Conservation (phyloP, 371 early-diverging fungal species). For the Batkoa obscura region DNA sequence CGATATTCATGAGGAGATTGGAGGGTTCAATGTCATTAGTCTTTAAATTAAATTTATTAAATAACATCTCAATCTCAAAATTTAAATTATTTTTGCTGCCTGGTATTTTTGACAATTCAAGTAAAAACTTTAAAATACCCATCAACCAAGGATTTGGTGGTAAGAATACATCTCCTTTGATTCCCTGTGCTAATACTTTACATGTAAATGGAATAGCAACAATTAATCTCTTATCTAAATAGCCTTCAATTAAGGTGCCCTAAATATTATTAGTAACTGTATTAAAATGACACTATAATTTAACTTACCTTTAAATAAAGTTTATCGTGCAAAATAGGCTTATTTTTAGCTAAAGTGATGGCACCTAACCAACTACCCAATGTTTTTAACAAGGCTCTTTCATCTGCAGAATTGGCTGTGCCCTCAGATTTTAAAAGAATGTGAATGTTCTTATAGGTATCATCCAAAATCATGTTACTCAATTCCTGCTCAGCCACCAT, state of each 20-base stretch:
- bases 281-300: slow-evolving; percentile 1
- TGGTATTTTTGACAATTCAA: slow-evolving; percentile 81
- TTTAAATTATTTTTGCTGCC: slow-evolving; percentile 85
- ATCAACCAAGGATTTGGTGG: slow-evolving; percentile 97
- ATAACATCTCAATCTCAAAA: slow-evolving; percentile 93
- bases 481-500: slow-evolving; percentile 36
- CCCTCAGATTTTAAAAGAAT: slow-evolving; percentile 81
- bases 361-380: slow-evolving; percentile 93
- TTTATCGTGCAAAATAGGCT: slow-evolving; percentile 83
- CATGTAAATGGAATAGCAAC: slow-evolving; percentile 96
- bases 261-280: slow-evolving; percentile 37
- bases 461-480: slow-evolving; percentile 53
- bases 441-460: slow-evolving; percentile 71
- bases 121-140: slow-evolving; percentile 73
- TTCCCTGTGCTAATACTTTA: slow-evolving; percentile 82
- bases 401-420: slow-evolving; percentile 73
- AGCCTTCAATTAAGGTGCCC: slow-evolving; percentile 81
- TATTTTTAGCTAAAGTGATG: slow-evolving; percentile 83
- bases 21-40: slow-evolving; percentile 61
- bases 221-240: slow-evolving; percentile 62
- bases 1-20: slow-evolving; percentile 16
- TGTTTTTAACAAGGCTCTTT: slow-evolving; percentile 78
- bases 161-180: slow-evolving; percentile 64
- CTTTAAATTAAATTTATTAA: slow-evolving; percentile 72
- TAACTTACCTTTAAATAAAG: slow-evolving; percentile 78